Evolutionary conservation across 495 filamentous ascomycete species (phyloP).

Genomic region (Penicillium cataractarum): DNA sequence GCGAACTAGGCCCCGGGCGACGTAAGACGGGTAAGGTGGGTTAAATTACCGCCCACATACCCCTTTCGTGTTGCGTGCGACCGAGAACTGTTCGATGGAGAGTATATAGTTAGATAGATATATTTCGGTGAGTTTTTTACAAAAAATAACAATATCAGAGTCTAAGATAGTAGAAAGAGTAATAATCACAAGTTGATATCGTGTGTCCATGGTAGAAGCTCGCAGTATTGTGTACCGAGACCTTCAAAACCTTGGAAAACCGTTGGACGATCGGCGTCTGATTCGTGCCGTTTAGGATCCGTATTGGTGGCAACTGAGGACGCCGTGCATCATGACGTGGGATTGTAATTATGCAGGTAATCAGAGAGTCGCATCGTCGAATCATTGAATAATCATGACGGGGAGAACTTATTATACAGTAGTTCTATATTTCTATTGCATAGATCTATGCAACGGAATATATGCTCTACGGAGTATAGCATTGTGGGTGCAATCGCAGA

Average conservation of each 20-base stretch:
- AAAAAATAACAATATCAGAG: background rate
- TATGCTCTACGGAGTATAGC: too few relatives aligned
- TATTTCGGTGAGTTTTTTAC: background rate
- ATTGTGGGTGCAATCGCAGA: background rate
- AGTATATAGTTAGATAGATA: background rate
- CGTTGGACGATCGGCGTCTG: background rate
- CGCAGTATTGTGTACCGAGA: background rate
- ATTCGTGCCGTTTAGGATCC: slow-evolving; percentile 1
- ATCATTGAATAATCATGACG: background rate
- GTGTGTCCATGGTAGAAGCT: background rate
- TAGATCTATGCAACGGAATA: background rate
- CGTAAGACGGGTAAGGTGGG: slow-evolving; percentile 4
- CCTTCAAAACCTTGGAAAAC: background rate
- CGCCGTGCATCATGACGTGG: slow-evolving; percentile 13
- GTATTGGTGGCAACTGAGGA: slow-evolving; percentile 21
- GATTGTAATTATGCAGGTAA: background rate
- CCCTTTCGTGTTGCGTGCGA: background rate
- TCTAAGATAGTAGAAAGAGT: background rate
- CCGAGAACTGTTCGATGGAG: background rate
- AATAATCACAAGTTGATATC: background rate
- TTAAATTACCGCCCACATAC: background rate
- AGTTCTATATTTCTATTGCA: too few relatives aligned
- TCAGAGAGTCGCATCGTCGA: background rate
- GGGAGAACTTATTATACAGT: too few relatives aligned
- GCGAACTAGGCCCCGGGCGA: slow-evolving; percentile 9